A percentile compares a stretch with the other conserved stretches of the same genome.
Evolutionary conservation across 352 stramenopile species (phyloP).

Genomic region (Globisporangium spinosum): DNA sequence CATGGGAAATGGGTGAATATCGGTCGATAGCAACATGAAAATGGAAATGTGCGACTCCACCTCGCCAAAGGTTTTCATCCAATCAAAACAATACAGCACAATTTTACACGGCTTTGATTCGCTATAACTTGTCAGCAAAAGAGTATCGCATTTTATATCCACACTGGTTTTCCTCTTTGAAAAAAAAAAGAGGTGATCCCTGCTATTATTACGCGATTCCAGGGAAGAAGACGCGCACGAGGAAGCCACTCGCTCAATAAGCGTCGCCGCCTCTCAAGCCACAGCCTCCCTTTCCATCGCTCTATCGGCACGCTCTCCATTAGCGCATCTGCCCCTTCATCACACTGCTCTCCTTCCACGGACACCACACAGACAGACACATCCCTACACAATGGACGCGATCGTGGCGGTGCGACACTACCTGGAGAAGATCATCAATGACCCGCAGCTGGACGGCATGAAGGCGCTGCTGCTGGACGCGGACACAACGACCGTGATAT

Average conservation of each 20-base stretch:
- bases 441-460: conserved; percentile 91
- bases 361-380: neutral
- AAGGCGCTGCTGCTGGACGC: conserved; percentile 96
- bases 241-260: neutral
- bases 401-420: conserved; percentile 71
- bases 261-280: neutral
- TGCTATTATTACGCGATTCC: conserved; percentile 8
- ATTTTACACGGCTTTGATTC: neutral
- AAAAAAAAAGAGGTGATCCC: no score
- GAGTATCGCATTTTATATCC: neutral
- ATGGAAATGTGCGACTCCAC: neutral
- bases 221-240: neutral
- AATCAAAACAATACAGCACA: neutral
- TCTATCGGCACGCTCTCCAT: neutral
- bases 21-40: neutral
- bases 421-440: conserved; percentile 79
- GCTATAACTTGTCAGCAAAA: neutral
- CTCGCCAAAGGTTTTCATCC: neutral
- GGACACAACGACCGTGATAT: conserved; percentile 93
- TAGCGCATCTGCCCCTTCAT: neutral
- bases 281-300: neutral
- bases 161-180: neutral
- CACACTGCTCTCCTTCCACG: neutral
- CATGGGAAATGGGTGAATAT: neutral
- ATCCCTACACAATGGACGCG: conserved; percentile 47